phyloP scores from a whole-genome alignment of 1,284 basidiomycete species.

The Erythrobasidium hasegawianum region DNA sequence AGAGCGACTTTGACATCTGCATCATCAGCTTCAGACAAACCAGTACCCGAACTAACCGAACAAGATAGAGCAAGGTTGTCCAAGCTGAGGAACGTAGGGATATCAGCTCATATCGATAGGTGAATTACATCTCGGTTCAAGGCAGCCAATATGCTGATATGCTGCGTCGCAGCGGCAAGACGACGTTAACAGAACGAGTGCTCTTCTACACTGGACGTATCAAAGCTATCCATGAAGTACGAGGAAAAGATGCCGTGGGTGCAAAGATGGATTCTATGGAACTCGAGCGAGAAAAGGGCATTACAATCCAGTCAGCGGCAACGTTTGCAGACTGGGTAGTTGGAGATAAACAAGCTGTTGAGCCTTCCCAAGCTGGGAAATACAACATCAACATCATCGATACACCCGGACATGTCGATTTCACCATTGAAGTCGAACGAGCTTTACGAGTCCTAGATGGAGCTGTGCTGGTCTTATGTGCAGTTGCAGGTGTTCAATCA shows the following conservation, averaged over 20 bases:
- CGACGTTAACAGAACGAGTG: conserved; percentile 95
- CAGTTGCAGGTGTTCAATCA: conserved; percentile 93
- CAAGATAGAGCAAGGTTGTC: conserved; percentile 47
- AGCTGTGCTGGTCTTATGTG: conserved; percentile 92
- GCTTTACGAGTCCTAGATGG: conserved; percentile 95
- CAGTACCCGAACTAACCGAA: conserved; percentile 30
- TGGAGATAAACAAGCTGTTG: conserved; percentile 46
- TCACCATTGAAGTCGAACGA: conserved; percentile 98
- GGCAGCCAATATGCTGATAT: not conserved
- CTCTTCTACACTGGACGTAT: conserved; percentile 96
- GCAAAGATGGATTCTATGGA: conserved; percentile 99
- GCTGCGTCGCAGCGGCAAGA: conserved; percentile 76
- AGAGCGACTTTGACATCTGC: not conserved
- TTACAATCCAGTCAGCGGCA: conserved; percentile 97
- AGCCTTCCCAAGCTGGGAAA: conserved; percentile 61
- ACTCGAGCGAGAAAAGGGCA: conserved; percentile 96
- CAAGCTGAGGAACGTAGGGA: conserved; percentile 52
- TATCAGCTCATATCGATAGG: conserved; percentile 51
- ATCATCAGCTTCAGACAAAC: conserved; percentile 5
- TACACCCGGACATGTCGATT: conserved; percentile 98
- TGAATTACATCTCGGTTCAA: not conserved
- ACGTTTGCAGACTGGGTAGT: conserved; percentile 95
- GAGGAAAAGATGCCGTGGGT: conserved; percentile 90
- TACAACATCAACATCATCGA: conserved; percentile 98
- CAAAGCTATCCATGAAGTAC: conserved; percentile 92